Percentiles rank a stretch among this genome's conserved stretches.
These are phyloP conservation scores for Agaricus subrufescens DNA, from an alignment of 768 basidiomycete species.

Conservation along the genomic window DNA sequence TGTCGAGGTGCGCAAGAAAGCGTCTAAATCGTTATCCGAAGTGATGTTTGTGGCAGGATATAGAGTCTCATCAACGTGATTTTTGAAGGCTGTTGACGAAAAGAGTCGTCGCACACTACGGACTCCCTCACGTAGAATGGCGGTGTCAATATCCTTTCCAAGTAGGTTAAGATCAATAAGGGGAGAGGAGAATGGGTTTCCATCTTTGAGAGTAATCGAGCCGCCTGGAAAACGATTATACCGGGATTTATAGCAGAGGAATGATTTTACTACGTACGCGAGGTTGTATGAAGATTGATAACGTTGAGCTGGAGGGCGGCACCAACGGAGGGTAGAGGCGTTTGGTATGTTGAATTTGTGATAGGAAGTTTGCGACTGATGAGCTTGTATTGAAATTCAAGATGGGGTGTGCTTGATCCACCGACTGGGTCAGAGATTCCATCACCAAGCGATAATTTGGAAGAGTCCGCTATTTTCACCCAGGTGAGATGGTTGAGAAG, in stretches of 20 bases:
- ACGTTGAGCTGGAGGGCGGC: background rate
- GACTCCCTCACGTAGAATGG: slow-evolving; percentile 6
- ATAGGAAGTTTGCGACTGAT: background rate
- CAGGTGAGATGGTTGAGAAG: slow-evolving; percentile 4
- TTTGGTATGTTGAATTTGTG: background rate
- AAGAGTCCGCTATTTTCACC: background rate
- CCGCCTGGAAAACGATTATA: background rate
- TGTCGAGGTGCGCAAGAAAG: slow-evolving; percentile 16
- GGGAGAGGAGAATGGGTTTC: slow-evolving; percentile 8
- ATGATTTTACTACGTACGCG: slow-evolving; percentile 3
- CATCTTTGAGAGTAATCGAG: background rate
- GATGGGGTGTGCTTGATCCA: slow-evolving; percentile 9
- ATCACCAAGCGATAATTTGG: slow-evolving; percentile 2
- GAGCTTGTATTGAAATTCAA: slow-evolving; percentile 11
- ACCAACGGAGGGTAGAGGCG: background rate
- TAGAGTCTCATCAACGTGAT: background rate
- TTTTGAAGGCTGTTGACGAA: slow-evolving; percentile 1
- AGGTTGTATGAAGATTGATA: slow-evolving; percentile 8
- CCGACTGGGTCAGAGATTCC: slow-evolving; percentile 5
- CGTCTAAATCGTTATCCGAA: slow-evolving; percentile 2
- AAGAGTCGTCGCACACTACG: slow-evolving; percentile 11
- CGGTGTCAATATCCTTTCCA: slow-evolving; percentile 5
- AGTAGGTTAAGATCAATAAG: slow-evolving; percentile 4
- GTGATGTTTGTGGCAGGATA: background rate
- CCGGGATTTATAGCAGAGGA: background rate